These are phyloP conservation scores for Panus rudis DNA, from an alignment of 768 basidiomycete species.

Conservation along the genomic window DNA sequence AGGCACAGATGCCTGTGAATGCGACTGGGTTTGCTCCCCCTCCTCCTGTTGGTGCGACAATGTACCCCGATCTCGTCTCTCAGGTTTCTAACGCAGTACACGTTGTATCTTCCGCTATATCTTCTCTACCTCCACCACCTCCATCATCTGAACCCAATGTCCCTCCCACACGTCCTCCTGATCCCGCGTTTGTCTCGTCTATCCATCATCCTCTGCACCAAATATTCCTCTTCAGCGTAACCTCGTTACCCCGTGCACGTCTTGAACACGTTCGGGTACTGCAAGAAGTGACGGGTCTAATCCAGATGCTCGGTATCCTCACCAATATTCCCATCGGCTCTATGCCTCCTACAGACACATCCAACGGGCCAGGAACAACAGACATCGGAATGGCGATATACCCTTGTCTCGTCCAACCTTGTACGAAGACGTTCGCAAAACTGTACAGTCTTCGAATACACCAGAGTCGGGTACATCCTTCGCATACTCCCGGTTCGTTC, in stretches of 20 bases:
- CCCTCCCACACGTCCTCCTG: slow-evolving; percentile 34
- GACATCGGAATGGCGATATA: slow-evolving; percentile 75
- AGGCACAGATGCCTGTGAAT: slow-evolving; percentile 35
- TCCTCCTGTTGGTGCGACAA: slow-evolving; percentile 16
- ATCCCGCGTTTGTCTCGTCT: slow-evolving; percentile 56
- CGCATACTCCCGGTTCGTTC: too few species aligned
- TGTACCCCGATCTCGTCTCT: slow-evolving; percentile 34
- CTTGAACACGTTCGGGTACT: slow-evolving; percentile 45
- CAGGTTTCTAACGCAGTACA: slow-evolving; percentile 58
- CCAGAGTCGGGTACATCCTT: slow-evolving; percentile 61
- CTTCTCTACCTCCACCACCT: slow-evolving; percentile 23
- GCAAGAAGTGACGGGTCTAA: slow-evolving; percentile 74
- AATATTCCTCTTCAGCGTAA: slow-evolving; percentile 72
- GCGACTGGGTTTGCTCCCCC: too few species aligned
- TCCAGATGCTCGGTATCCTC: slow-evolving; percentile 76
- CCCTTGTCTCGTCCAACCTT: slow-evolving; percentile 62
- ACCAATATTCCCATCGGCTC: slow-evolving; percentile 65
- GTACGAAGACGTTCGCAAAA: slow-evolving; percentile 63
- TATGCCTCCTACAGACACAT: slow-evolving; percentile 27
- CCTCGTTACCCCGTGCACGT: slow-evolving; percentile 36
- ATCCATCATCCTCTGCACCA: slow-evolving; percentile 71
- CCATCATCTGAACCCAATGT: slow-evolving; percentile 48
- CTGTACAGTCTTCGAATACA: slow-evolving; percentile 67
- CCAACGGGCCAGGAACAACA: slow-evolving; percentile 18
- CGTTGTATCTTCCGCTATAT: slow-evolving; percentile 44